Conservation (phyloP, 345 rosid genomes). For the Citrus glauca region DNA sequence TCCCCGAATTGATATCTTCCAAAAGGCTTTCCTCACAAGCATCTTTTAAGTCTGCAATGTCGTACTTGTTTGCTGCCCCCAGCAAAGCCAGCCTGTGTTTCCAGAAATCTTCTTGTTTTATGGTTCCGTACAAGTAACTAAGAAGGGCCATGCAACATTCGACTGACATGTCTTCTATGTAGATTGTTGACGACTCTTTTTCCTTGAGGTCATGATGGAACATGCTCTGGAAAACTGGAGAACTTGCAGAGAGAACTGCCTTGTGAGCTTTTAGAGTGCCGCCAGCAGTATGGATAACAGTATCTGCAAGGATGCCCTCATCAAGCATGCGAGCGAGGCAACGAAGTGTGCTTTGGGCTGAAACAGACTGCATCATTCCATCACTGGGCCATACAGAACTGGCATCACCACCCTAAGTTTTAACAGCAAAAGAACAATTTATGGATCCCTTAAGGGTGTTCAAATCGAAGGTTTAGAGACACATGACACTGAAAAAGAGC, state of each 20-base stretch:
- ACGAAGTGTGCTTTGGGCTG: conserved; percentile 55
- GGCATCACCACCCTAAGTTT: conserved; percentile 61
- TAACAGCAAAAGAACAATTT: conserved; percentile 11
- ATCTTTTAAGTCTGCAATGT: conserved; percentile 62
- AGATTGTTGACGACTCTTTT: conserved; percentile 76
- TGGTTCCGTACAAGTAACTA: conserved; percentile 78
- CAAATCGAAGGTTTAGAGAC: not conserved
- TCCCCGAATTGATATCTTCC: conserved; percentile 77
- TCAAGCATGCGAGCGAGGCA: conserved; percentile 88
- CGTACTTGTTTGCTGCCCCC: conserved; percentile 86
- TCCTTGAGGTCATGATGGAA: conserved; percentile 87
- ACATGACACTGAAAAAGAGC: not conserved
- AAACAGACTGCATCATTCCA: conserved; percentile 56
- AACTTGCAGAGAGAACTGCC: conserved; percentile 81
- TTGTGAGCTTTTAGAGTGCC: conserved; percentile 82
- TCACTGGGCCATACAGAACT: conserved; percentile 70
- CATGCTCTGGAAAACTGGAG: conserved; percentile 90
- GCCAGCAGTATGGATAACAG: conserved; percentile 66
- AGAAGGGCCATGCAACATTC: conserved; percentile 82
- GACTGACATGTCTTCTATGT: conserved; percentile 75
- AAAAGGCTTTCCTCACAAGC: conserved; percentile 85
- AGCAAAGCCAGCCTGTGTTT: conserved; percentile 73
- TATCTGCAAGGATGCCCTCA: conserved; percentile 73
- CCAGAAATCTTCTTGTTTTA: conserved; percentile 84
- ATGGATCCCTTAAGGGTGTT: not conserved